Conservation (phyloP, 2,329 filamentous ascomycete species). For the Fusarium sp. region DNA sequence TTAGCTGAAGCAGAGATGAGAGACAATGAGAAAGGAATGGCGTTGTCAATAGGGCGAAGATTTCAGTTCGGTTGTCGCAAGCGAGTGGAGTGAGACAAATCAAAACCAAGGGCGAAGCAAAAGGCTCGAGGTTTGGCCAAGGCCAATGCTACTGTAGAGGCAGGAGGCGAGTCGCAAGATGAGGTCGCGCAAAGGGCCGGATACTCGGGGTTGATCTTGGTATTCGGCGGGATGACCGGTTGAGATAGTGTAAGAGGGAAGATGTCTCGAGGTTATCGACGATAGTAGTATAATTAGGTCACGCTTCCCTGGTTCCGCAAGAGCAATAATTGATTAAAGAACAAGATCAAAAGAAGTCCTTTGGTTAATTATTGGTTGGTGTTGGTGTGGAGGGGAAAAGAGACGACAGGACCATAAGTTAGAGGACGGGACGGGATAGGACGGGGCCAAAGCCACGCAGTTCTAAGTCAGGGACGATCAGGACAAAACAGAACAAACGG, state of each 20-base stretch:
- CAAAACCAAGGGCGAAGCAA: slow-evolving; percentile 1
- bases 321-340: neutral
- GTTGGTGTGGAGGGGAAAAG: slow-evolving; percentile 19
- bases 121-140: slow-evolving; percentile 6
- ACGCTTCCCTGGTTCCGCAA: slow-evolving; percentile 17
- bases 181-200: slow-evolving; percentile 22
- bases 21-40: slow-evolving; percentile 8
- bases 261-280: slow-evolving; percentile 11
- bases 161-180: slow-evolving; percentile 5
- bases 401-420: slow-evolving; percentile 12
- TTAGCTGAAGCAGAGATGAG: slow-evolving; percentile 7
- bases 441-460: slow-evolving; percentile 22
- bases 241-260: neutral
- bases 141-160: slow-evolving; percentile 1
- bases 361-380: slow-evolving; percentile 2
- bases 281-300: slow-evolving; percentile 8
- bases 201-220: slow-evolving; percentile 12
- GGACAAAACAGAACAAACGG: slow-evolving; percentile 27
- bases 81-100: slow-evolving; percentile 12
- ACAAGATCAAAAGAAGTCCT: slow-evolving; percentile 11
- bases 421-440: neutral
- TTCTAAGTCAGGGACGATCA: slow-evolving; percentile 14
- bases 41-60: neutral
- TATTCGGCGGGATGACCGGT: slow-evolving; percentile 4
- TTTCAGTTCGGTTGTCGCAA: slow-evolving; percentile 10